A percentile compares a stretch with the other conserved stretches of the same genome.
phyloP scores from a whole-genome alignment of 2,329 filamentous ascomycete species.

The Diaporthe citri region DNA sequence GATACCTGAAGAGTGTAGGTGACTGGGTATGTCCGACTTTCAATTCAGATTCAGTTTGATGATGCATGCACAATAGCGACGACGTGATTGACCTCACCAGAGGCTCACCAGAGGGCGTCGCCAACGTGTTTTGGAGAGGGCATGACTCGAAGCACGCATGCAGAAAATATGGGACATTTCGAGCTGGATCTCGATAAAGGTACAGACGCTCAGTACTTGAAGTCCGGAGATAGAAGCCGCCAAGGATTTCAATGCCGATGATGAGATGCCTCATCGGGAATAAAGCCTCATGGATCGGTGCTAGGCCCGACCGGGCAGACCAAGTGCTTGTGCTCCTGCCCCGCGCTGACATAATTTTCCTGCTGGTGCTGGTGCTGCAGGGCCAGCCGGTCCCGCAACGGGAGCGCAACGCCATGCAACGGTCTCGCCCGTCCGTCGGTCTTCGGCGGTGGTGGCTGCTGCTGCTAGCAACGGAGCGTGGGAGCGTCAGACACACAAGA shows the following conservation, averaged over 20 bases:
- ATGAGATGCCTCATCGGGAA: conserved; percentile 16
- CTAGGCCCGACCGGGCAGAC: conserved; percentile 66
- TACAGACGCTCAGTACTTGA: neutral
- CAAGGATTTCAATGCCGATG: conserved; percentile 59
- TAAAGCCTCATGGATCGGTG: conserved; percentile 12
- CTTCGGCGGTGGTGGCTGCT: conserved; percentile 6
- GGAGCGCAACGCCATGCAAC: conserved; percentile 28
- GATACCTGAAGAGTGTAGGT: too few relatives aligned
- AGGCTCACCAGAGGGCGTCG: neutral
- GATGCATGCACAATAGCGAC: neutral
- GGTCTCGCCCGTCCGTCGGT: conserved; percentile 26
- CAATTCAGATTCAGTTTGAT: conserved; percentile 13
- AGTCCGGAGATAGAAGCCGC: neutral
- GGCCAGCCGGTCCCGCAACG: conserved; percentile 31
- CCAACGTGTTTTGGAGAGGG: neutral
- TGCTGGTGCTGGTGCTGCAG: neutral
- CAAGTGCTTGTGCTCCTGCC: conserved; percentile 57
- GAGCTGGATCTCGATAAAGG: conserved; percentile 2
- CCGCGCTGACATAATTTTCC: conserved; percentile 34
- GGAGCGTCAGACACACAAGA: conserved; percentile 21
- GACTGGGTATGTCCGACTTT: neutral
- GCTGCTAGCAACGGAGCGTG: conserved; percentile 1
- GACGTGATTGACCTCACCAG: neutral
- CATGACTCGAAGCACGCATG: neutral
- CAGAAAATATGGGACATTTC: conserved; percentile 1